Evolutionary conservation across 1,139 yeast species (phyloP).

Genomic region (Candida sanyaensis): DNA sequence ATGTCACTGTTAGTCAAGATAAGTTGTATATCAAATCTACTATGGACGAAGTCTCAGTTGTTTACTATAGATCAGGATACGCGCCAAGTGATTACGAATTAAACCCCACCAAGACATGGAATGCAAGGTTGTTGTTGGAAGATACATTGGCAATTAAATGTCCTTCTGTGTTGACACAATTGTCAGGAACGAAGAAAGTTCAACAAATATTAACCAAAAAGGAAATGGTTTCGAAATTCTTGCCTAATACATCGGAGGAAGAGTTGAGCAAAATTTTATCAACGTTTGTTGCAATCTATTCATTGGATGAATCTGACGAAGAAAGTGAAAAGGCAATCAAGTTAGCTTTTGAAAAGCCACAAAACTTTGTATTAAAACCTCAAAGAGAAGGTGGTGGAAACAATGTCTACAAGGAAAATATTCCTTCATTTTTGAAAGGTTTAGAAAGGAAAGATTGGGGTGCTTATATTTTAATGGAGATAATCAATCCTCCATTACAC

Average conservation of each 20-base stretch:
- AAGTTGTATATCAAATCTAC: constrained; percentile 54
- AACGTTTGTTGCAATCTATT: constrained; percentile 85
- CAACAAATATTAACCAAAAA: constrained; percentile 81
- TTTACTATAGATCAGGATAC: constrained; percentile 89
- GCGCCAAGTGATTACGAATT: constrained; percentile 72
- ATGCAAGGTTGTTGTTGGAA: constrained; percentile 70
- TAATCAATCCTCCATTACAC: constrained; percentile 73
- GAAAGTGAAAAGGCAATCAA: constrained; percentile 65
- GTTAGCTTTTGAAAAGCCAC: constrained; percentile 68
- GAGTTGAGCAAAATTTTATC: constrained; percentile 37
- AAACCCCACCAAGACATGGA: constrained; percentile 64
- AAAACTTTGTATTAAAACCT: constrained; percentile 82
- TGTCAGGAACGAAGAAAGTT: constrained; percentile 89
- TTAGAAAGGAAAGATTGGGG: constrained; percentile 79
- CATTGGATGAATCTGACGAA: constrained; percentile 69
- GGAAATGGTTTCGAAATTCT: constrained; percentile 46
- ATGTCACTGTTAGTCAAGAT: constrained; percentile 41
- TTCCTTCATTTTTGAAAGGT: constrained; percentile 66
- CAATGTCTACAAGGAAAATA: constrained; percentile 82
- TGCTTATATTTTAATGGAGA: constrained; percentile 91
- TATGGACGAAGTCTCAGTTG: constrained; percentile 78
- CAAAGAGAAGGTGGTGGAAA: constrained; percentile 98
- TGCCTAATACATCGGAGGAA: constrained; percentile 30
- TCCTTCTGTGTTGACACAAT: constrained; percentile 84
- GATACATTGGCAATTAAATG: constrained; percentile 82